phyloP scores from a whole-genome alignment of 1,284 basidiomycete genomes.

The Ceratobasidium sp. region DNA sequence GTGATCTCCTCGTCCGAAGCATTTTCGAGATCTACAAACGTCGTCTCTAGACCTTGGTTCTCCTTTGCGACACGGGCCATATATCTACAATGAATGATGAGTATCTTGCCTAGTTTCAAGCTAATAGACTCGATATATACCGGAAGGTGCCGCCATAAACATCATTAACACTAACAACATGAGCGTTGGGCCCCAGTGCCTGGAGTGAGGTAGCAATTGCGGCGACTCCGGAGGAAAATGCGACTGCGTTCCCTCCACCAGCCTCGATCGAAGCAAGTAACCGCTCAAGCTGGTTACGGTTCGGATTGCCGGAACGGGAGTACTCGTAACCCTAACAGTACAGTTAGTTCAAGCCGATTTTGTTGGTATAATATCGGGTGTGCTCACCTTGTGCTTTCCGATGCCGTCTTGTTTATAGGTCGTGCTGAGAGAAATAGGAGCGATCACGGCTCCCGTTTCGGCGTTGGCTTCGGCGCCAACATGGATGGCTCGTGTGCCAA shows the following conservation, averaged over 20 bases:
- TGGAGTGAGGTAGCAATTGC: conserved; percentile 89
- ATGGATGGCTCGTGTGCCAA: conserved; percentile 66
- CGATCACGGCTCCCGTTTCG: conserved; percentile 91
- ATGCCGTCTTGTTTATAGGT: conserved; percentile 91
- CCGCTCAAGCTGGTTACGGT: conserved; percentile 82
- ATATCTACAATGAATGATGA: conserved; percentile 52
- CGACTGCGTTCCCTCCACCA: conserved; percentile 79
- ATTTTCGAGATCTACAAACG: conserved; percentile 86
- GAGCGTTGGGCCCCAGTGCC: conserved; percentile 79
- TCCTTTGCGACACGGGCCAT: conserved; percentile 82
- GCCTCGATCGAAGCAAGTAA: conserved; percentile 79
- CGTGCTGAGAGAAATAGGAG: conserved; percentile 90
- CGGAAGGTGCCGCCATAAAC: conserved; percentile 95
- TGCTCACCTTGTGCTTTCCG: conserved; percentile 81
- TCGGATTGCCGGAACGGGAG: conserved; percentile 91
- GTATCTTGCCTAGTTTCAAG: neutral
- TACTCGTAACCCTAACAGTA: conserved; percentile 84
- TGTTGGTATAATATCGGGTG: neutral
- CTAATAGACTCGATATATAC: conserved; percentile 62
- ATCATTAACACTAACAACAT: conserved; percentile 90
- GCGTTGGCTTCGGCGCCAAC: conserved; percentile 84
- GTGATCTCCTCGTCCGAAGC: conserved; percentile 76
- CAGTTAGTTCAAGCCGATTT: neutral
- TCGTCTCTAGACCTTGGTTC: conserved; percentile 80
- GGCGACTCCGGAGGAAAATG: conserved; percentile 89